Evolutionary conservation across 2,329 filamentous ascomycete genomes (phyloP).

Genomic region (Alternaria ethzedia): DNA sequence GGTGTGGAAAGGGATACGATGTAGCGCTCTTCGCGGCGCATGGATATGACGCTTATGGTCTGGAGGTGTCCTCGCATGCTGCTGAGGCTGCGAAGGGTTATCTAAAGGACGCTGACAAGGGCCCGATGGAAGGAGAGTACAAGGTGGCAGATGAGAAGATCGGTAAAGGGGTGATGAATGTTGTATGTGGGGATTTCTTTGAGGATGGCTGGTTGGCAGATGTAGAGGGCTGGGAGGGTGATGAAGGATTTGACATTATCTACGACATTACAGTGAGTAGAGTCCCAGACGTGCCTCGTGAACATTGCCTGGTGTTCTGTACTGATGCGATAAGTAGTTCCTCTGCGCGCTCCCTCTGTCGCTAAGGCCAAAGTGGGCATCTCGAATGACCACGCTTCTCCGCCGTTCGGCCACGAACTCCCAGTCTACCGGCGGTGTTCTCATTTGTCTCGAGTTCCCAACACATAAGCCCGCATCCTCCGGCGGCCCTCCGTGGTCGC

Average conservation of each 20-base stretch:
- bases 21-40: constrained; percentile 74
- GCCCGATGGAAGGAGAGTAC: constrained; percentile 53
- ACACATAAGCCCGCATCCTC: constrained; percentile 70
- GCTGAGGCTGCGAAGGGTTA: constrained; percentile 56
- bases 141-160: constrained; percentile 48
- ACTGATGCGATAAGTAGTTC: constrained; percentile 54
- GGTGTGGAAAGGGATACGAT: constrained; percentile 84
- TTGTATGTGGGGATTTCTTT: constrained; percentile 72
- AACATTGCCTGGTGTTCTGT: background rate
- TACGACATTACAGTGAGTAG: constrained; percentile 66
- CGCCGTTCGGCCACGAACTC: constrained; percentile 36
- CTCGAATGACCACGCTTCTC: constrained; percentile 62
- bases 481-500: constrained; percentile 75
- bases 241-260: constrained; percentile 66
- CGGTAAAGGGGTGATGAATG: constrained; percentile 60
- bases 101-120: constrained; percentile 37
- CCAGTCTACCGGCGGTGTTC: constrained; percentile 48
- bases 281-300: background rate
- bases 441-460: constrained; percentile 79
- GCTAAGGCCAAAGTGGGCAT: constrained; percentile 64
- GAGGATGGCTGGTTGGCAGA: constrained; percentile 61
- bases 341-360: constrained; percentile 64
- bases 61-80: constrained; percentile 69
- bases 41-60: constrained; percentile 78
- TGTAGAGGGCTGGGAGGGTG: constrained; percentile 34